Evolutionary conservation across 140 eudicot genomes (phyloP), one percentile per base, ranked within the genome.

Genomic region (Anethum foeniculum): DNA sequence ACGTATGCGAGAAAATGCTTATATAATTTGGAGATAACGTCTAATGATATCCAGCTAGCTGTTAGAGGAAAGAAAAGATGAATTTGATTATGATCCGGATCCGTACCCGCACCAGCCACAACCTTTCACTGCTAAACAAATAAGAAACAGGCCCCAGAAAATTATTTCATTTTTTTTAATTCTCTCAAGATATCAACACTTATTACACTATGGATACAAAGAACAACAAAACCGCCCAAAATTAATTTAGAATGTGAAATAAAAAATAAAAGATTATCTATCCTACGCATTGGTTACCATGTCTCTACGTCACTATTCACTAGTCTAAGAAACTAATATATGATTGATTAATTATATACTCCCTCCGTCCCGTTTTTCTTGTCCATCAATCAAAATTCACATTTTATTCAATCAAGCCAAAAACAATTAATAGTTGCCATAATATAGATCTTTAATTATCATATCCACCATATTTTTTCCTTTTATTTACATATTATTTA

Each of bases 21-120:
- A 19, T 0, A 19, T 19, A 54, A 46, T 13, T 46, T 12, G 51
- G 69, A 14, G 3, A 13, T 34, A 34, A 34, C 3, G 38, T 34
- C 68, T 62, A 62, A 62, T 62, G 69, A 25, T 25, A 62, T 60
- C 30, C 68, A 60, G 68, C 69, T 25, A 60, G 68, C 69, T 25
- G 69, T 15, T 62, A 62, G 32, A 62, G 34, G n/a, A 56, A 56
- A 6, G 28, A 1, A 23, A 6, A 27, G 34, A 62, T 62, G 3
- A 23, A 60, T n/a, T 60, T n/a, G 32, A 60, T 60, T n/a, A 60
- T 58, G 67, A 58, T 58, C 67, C 38, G 38, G 67, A 58, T 58
- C 67, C 38, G 38, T 34, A 34, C 38, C 38, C 68, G 68, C 68
- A 60, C 68, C 68, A 60, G 68, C 68, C 32, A 8, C 15, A 60